A percentile compares a stretch with the other conserved stretches of the same genome.
Evolutionary conservation across 805 yeast genomes (phyloP).

Genomic region (Candida verbasci): DNA sequence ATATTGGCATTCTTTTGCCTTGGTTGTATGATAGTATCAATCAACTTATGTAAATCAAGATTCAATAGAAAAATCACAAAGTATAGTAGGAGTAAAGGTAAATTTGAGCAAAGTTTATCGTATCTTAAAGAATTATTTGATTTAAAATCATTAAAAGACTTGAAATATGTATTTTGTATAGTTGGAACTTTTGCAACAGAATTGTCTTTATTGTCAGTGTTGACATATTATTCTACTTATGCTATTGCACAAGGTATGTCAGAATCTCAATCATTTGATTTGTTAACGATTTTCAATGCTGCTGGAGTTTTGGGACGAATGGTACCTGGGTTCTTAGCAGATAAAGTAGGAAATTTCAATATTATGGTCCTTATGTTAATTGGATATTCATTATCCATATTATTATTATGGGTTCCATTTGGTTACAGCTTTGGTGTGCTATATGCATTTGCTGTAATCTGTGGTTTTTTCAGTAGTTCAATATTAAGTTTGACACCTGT

Average conservation of each 20-base stretch:
- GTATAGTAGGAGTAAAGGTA: slow-evolving; percentile 4
- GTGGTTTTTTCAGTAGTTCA: slow-evolving; percentile 60
- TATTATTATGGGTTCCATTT: slow-evolving; percentile 66
- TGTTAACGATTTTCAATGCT: slow-evolving; percentile 45
- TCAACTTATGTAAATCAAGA: slow-evolving; percentile 25
- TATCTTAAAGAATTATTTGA: slow-evolving; percentile 24
- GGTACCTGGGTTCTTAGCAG: slow-evolving; percentile 54
- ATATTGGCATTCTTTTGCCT: slow-evolving; percentile 36
- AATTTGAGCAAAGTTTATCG: slow-evolving; percentile 7
- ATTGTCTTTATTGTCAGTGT: slow-evolving; percentile 46
- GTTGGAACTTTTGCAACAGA: slow-evolving; percentile 45
- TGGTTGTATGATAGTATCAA: slow-evolving; percentile 20
- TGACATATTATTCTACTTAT: slow-evolving; percentile 56
- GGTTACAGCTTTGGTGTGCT: slow-evolving; percentile 42
- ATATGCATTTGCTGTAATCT: slow-evolving; percentile 48
- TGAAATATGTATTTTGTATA: slow-evolving; percentile 29
- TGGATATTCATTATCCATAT: slow-evolving; percentile 42
- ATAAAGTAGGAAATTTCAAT: slow-evolving; percentile 52
- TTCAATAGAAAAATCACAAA: slow-evolving; percentile 9
- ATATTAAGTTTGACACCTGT: slow-evolving; percentile 64
- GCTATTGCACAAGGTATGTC: slow-evolving; percentile 47
- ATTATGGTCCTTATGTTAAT: slow-evolving; percentile 47
- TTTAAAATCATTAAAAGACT: slow-evolving; percentile 34
- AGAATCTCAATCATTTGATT: slow-evolving; percentile 38
- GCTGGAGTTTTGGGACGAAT: slow-evolving; percentile 50